Conservation (phyloP, 345 rosid species). For the Eucalyptus viminalis region DNA sequence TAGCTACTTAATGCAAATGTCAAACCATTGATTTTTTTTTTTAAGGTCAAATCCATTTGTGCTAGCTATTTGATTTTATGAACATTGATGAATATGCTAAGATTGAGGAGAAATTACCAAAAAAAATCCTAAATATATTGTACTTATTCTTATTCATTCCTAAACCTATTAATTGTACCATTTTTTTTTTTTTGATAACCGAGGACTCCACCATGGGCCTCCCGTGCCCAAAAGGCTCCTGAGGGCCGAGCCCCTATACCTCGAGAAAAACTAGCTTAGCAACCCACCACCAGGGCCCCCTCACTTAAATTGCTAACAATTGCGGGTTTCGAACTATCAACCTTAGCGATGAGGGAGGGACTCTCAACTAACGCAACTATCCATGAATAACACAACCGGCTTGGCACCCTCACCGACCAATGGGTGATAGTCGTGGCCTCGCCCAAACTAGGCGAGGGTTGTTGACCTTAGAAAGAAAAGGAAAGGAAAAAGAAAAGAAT, state of each 20-base stretch:
- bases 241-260: rapidly evolving
- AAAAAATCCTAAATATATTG: not conserved
- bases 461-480: not conserved
- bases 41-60: not conserved
- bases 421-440: not conserved
- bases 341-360: too few relatives aligned
- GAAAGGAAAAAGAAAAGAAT: too few relatives aligned
- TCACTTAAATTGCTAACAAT: too few relatives aligned
- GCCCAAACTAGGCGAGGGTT: not conserved
- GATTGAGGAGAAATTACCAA: too few relatives aligned
- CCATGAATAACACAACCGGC: rapidly evolving
- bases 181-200: too few relatives aligned
- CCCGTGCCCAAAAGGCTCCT: too few relatives aligned
- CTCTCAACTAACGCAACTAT: too few relatives aligned
- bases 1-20: not conserved
- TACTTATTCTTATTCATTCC: not conserved
- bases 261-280: too few relatives aligned
- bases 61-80: not conserved
- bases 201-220: too few relatives aligned
- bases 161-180: too few relatives aligned
- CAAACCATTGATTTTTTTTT: not conserved
- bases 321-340: too few relatives aligned
- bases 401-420: not conserved
- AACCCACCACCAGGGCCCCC: rapidly evolving
- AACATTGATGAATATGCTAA: not conserved